Base-by-base conservation (phyloP, 2,329 filamentous ascomycete species). In the Aspergillus sp. region DNA sequence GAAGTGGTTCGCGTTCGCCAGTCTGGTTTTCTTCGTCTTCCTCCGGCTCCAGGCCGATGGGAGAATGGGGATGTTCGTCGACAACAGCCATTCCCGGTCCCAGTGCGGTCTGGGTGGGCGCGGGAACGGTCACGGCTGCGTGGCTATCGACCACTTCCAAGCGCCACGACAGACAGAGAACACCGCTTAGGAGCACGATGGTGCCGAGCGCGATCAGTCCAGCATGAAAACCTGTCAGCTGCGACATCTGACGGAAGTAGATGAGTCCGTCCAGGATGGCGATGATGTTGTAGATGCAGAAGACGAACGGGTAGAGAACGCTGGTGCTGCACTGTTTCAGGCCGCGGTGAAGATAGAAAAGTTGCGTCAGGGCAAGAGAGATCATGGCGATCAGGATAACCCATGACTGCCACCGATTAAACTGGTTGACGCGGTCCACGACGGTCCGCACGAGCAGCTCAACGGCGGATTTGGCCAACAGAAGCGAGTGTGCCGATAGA, bases 211-310 rank as follows among this genome's bases (percentile, higher is more conserved):
- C 86, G 63, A 98, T 96, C 59, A 83, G 71, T 11, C 74, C 73
- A 16, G 90, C 94, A 70, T 91, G 88, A 2, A 95, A 77, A 0
- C 87, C 82, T 16, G 88, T 87, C 63, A 99, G 86, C 57, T 90
- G 84, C 64, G 92, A 89, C 55, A 89, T 90, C 77, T 99, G 95
- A 68, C 90, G 85, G 79, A 98, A 99, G 78, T 98, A 99, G 69
- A 99, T 96, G 67, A 99, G 83, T 32, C 95, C 95, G 77, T 99
- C 95, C 67, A 98, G 82, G 67, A 99, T 99, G 65, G 95, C 95
- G 71, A 98, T 93, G 71, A 99, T 96, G 82, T 99, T 99, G 83
- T 98, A 99, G 65, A 98, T 87, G 82, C 95, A 99, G 78, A 99
- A 99, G 45, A 98, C 93, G 68, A 98, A 88, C 5, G 95, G 95